Base-by-base conservation (phyloP, 768 basidiomycete genomes). In the Lactarius psammicola region DNA sequence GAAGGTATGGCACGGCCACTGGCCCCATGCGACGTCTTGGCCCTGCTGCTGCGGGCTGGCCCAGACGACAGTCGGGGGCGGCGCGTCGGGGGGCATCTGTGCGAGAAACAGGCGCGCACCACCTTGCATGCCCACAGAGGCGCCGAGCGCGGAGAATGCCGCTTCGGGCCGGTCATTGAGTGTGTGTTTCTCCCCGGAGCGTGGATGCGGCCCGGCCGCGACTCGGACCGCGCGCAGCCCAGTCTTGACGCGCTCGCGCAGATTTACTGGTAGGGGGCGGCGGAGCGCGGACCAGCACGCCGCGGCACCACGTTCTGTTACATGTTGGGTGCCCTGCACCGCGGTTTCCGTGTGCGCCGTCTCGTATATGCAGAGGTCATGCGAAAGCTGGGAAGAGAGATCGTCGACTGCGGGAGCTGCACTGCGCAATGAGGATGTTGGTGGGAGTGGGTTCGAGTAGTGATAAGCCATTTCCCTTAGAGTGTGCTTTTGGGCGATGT, bases 1-100 rank as follows among this genome's bases (percentile, higher is more conserved):
- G 38, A 66, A 66, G 8, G 36, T 9, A 11, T 42, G 60, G 38
- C 36, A 58, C 23, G 60, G 44, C 56, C 65, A 66, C 7, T 66
- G n/a, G 31, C 60, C 65, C 65, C 65, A 66, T 2, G 46, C 2
- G 15, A 34, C 26, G 5, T 5, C 49, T 51, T 51, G 49, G 2
- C 49, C 49, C 23, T 49, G 46, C 23, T 26, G 38, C 51, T 64
- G n/a, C 8, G 58, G 65, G 40, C 30, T 15, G 20, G 36, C 30
- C 59, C 60, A 58, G 36, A 62, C 28, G 11, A 66, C 38, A 2
- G 56, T 66, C 26, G 56, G 40, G 0, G 56, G 56, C 18, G 30
- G 56, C n/a, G 38, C 17, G 18, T 58, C 36, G 15, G 46, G 20
- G 3, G 31, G 49, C 18, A 11, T 58, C 18, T 28, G 44, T 2